Conservation (phyloP, 225 moss, liverwort and hornwort species). For the Sphagnum tenellum region DNA sequence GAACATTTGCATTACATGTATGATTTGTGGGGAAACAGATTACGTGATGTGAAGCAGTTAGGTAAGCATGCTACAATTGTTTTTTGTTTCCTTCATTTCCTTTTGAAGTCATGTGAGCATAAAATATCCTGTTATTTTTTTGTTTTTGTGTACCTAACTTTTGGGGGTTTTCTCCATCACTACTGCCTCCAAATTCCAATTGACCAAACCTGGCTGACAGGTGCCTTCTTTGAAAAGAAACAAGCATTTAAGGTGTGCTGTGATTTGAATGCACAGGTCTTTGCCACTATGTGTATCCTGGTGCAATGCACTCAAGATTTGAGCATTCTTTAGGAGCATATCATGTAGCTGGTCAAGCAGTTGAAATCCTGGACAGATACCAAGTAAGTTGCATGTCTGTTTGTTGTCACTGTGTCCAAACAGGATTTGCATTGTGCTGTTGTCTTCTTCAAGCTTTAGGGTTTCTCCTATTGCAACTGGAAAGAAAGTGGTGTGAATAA, state of each 20-base stretch:
- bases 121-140: neutral
- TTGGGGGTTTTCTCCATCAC: neutral
- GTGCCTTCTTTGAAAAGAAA: neutral
- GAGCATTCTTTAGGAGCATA: conserved; percentile 91
- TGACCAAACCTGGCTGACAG: no score
- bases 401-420: neutral
- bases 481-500: no score
- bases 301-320: conserved; percentile 87
- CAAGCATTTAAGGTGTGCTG: neutral
- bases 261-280: conserved; percentile 37
- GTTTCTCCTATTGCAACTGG: neutral
- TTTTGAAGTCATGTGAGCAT: neutral
- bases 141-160: neutral
- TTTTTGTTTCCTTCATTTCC: conserved; percentile 1
- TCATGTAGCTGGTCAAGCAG: conserved; percentile 79
- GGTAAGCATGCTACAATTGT: conserved; percentile 23
- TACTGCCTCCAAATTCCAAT: no score
- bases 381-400: conserved; percentile 38
- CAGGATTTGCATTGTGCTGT: neutral
- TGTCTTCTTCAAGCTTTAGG: neutral
- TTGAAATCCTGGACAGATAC: conserved; percentile 52
- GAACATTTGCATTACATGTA: no score
- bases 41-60: conserved; percentile 85
- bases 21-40: conserved; percentile 29
- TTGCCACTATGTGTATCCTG: conserved; percentile 86